Evolutionary conservation across 768 basidiomycete species (phyloP), one percentile per base, ranked within the genome.

Genomic region (Tulasnella sp.): DNA sequence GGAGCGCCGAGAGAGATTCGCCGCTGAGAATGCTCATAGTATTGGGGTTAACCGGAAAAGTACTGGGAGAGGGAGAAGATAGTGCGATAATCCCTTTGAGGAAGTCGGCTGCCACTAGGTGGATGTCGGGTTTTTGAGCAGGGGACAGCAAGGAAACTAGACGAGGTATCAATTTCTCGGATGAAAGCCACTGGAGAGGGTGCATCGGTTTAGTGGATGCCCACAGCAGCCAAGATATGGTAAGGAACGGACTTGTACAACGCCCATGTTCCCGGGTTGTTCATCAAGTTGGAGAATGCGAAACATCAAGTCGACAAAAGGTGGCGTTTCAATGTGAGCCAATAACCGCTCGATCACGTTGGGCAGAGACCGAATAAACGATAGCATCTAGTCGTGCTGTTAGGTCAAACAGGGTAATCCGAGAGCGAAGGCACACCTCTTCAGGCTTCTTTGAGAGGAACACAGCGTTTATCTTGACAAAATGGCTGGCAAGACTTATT

Each of bases 31-130:
- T 62, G 61, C 80, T 69, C 83, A 76, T 43, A 83, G 70, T 46
- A 80, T 78, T 64, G 84, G 79, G 41, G 82, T 77, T 63, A 90
- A 75, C 57, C 67, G 75, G 86, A 55, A 80, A 80, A 19, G 62
- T 60, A 3, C 79, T 82, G 2, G 87, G 86, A 0, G 90, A 86
- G 5, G 89, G 88, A 1, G 91, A 84, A 34, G 91, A 88, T 76
- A 96, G 84, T 35, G 89, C 85, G 61, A 99, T 92, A 61, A 98
- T 91, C 49, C 84, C 84, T 68, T 94, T 94, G 65, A 98, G 81
- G 54, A 97, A 75, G 58, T 99, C 96, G 0, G 90, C 78, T 31
- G 90, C 87, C 57, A 90, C 83, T 6, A 80, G 75, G 69, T 98
- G 96, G 55, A 86, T 79, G 57, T 88, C 82, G 34, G 80, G 73